Percentiles rank a stretch among this genome's conserved stretches.
Conservation (phyloP, 108 stramenopile genomes). For the Cyclotella kingstonii region DNA sequence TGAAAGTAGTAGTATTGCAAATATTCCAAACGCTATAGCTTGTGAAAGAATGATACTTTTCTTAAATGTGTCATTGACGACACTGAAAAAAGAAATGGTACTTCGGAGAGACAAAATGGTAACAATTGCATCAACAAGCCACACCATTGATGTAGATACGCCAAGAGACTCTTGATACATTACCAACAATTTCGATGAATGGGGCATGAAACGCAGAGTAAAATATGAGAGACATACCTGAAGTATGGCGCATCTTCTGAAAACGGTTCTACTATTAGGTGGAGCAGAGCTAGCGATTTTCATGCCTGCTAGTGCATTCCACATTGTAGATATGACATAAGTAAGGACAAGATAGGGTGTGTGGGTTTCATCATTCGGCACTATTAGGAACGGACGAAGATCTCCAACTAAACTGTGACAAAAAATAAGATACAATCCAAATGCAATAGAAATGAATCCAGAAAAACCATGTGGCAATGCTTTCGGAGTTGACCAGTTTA, state of each 20-base stretch:
- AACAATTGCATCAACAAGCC: background rate
- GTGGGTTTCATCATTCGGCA: background rate
- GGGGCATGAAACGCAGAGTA: conserved; percentile 14
- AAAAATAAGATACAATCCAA: conserved; percentile 3
- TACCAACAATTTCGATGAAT: background rate
- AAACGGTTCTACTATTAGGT: background rate
- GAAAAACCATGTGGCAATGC: conserved; percentile 6
- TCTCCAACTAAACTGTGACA: background rate
- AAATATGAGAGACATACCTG: conserved; percentile 6
- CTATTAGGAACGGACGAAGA: background rate
- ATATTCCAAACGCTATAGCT: background rate
- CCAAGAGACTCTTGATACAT: background rate
- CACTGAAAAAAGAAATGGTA: background rate
- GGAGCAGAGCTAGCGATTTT: conserved; percentile 1
- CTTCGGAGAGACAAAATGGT: background rate
- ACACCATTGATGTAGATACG: background rate
- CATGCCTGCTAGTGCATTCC: conserved; percentile 1
- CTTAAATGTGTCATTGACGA: background rate
- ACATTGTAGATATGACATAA: background rate
- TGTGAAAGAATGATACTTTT: background rate
- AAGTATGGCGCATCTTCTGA: conserved; percentile 9
- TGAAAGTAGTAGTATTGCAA: conserved; percentile 5
- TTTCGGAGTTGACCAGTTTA: conserved; percentile 2
- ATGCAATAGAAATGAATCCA: conserved; percentile 1
- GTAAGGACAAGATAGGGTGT: background rate